phyloP scores from a whole-genome alignment of 164 flowering plant species.

The Santalum album region DNA sequence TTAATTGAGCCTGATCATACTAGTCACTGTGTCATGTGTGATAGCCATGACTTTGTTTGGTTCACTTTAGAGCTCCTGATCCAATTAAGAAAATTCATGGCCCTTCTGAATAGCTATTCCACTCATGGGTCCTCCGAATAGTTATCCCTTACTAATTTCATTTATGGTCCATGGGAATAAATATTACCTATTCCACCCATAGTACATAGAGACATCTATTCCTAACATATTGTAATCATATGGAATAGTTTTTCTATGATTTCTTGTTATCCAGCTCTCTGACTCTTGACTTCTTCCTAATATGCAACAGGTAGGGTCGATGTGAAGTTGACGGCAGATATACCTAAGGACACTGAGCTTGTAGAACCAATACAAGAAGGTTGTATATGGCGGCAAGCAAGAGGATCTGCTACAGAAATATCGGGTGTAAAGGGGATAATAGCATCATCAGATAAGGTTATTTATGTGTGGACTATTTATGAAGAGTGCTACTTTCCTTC shows the following conservation, averaged over 20 bases:
- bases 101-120: too few relatives aligned
- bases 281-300: background rate
- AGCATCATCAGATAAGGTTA: conserved; percentile 51
- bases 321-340: conserved; percentile 43
- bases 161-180: too few relatives aligned
- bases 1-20: background rate
- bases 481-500: too few relatives aligned
- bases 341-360: conserved; percentile 60
- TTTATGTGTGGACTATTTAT: background rate
- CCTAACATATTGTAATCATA: too few relatives aligned
- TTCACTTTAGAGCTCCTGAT: too few relatives aligned
- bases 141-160: too few relatives aligned
- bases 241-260: too few relatives aligned
- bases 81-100: too few relatives aligned
- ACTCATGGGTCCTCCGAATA: too few relatives aligned
- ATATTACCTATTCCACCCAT: too few relatives aligned
- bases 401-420: conserved; percentile 71
- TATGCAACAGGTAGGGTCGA: conserved; percentile 49
- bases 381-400: conserved; percentile 80
- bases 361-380: conserved; percentile 67
- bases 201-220: too few relatives aligned
- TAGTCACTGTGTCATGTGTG: background rate
- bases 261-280: background rate
- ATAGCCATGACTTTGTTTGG: too few relatives aligned
- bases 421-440: conserved; percentile 30